phyloP scores from a whole-genome alignment of 2,329 filamentous ascomycete genomes.

The Blumeria graminis region DNA sequence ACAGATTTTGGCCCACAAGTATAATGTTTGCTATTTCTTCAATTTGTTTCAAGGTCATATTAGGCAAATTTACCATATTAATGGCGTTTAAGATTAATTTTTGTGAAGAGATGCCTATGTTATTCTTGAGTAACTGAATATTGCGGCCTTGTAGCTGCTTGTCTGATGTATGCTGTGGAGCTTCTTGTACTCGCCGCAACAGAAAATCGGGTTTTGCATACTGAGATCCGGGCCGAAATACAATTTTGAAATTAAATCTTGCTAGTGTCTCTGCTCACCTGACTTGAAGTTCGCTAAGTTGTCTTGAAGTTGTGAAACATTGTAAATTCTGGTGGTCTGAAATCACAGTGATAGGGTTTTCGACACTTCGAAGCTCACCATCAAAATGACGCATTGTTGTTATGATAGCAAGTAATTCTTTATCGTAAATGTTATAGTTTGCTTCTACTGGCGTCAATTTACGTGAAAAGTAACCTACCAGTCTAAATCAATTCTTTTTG shows the following conservation, averaged over 20 bases:
- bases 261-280: neutral
- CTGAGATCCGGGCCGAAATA: neutral
- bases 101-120: neutral
- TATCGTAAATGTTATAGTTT: neutral
- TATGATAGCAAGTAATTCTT: neutral
- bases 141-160: neutral
- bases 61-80: neutral
- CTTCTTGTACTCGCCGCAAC: neutral
- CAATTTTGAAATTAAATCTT: neutral
- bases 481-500: neutral
- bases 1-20: neutral
- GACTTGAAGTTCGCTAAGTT: neutral
- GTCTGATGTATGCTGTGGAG: neutral
- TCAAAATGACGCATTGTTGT: neutral
- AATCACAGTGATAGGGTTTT: neutral
- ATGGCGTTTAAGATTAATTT: conserved; percentile 1
- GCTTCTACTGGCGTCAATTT: neutral
- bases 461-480: neutral
- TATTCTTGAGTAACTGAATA: neutral
- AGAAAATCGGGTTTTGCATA: neutral
- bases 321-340: neutral
- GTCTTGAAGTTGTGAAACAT: neutral
- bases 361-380: neutral
- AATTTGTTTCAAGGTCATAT: neutral
- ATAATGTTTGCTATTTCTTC: neutral